Evolutionary conservation across 2,329 filamentous ascomycete species (phyloP).

Genomic region (Neofusicoccum parvum): DNA sequence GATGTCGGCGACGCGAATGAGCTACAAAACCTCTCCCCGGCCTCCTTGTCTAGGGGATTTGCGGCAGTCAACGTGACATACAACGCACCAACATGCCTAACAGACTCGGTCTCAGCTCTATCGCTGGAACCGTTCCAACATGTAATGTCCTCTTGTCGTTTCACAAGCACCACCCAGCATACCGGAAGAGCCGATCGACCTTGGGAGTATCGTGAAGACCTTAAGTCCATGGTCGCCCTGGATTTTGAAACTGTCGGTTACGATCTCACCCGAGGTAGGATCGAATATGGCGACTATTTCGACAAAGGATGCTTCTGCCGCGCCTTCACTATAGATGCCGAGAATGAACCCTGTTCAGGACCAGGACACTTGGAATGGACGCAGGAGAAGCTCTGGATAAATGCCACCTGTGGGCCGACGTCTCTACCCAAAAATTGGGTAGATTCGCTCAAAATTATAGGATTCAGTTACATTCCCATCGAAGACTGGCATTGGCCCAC

Average conservation of each 20-base stretch:
- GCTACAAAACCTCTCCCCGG: slow-evolving; percentile 31
- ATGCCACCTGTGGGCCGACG: slow-evolving; percentile 33
- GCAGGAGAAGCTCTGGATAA: slow-evolving; percentile 35
- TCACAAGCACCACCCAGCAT: slow-evolving; percentile 32
- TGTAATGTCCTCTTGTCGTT: slow-evolving; percentile 34
- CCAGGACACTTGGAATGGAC: slow-evolving; percentile 28
- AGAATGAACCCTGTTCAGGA: slow-evolving; percentile 17
- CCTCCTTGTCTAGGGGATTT: slow-evolving; percentile 32
- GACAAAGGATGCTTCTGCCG: slow-evolving; percentile 38
- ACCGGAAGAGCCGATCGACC: slow-evolving; percentile 36
- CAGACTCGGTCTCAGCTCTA: slow-evolving; percentile 24
- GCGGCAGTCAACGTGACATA: slow-evolving; percentile 27
- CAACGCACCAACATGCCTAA: slow-evolving; percentile 36
- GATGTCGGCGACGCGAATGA: slow-evolving; percentile 34
- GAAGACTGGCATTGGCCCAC: slow-evolving; percentile 35
- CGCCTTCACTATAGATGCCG: slow-evolving; percentile 25
- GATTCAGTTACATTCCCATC: slow-evolving; percentile 31
- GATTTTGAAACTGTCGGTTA: slow-evolving; percentile 39
- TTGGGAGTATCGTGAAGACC: slow-evolving; percentile 35
- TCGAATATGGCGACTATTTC: slow-evolving; percentile 32
- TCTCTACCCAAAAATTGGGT: slow-evolving; percentile 32
- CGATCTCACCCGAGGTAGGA: slow-evolving; percentile 27
- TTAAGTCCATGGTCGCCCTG: slow-evolving; percentile 33
- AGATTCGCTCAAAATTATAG: slow-evolving; percentile 30
- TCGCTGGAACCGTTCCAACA: slow-evolving; percentile 33